These are phyloP conservation scores for Xylaria sp. DNA, from an alignment of 2,329 filamentous ascomycete genomes.

Conservation along the genomic window DNA sequence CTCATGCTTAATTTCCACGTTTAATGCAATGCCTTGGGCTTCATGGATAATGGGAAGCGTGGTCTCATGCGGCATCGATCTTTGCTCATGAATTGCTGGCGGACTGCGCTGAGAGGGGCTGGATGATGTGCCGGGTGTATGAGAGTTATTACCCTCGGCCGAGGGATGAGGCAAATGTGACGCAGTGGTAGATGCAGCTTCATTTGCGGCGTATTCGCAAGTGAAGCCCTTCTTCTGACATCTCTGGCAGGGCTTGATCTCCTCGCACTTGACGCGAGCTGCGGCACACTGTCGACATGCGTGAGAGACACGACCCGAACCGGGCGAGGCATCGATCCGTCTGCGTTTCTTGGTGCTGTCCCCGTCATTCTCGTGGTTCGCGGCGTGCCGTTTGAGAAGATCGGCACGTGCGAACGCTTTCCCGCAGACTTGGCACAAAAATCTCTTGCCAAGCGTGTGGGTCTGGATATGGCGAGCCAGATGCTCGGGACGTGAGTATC, in stretches of 20 bases:
- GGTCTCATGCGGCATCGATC: conserved; percentile 19
- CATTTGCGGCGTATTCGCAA: conserved; percentile 56
- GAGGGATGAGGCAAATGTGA: conserved; percentile 59
- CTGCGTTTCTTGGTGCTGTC: conserved; percentile 61
- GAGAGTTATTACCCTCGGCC: conserved; percentile 46
- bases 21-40: conserved; percentile 45
- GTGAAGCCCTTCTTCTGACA: conserved; percentile 60
- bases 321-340: conserved; percentile 57
- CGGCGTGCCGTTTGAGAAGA: conserved; percentile 63
- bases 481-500: conserved; percentile 65
- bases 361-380: conserved; percentile 61
- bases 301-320: conserved; percentile 62
- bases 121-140: conserved; percentile 30
- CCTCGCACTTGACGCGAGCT: conserved; percentile 66
- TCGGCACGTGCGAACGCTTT: conserved; percentile 66
- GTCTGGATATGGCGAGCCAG: conserved; percentile 55
- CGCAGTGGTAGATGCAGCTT: conserved; percentile 55
- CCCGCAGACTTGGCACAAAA: conserved; percentile 56
- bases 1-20: conserved; percentile 48
- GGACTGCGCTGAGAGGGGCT: conserved; percentile 25
- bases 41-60: conserved; percentile 42
- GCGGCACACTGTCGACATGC: conserved; percentile 64
- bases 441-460: conserved; percentile 46
- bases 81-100: conserved; percentile 40
- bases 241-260: conserved; percentile 64